Conservation (phyloP, 164 flowering plant species). For the Liquidambar formosana region DNA sequence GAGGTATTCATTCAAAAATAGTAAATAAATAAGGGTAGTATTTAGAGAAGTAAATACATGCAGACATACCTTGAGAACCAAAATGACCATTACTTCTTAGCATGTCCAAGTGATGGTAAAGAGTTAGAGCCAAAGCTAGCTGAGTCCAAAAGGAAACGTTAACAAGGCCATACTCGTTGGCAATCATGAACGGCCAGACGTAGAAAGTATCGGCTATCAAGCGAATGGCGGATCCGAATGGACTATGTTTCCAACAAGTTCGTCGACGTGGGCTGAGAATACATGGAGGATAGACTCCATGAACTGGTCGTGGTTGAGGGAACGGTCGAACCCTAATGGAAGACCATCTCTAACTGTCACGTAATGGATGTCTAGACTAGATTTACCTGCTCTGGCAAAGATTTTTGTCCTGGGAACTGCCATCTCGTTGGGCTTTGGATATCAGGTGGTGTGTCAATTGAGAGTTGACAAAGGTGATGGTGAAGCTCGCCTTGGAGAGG, state of each 20-base stretch:
- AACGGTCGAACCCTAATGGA: conserved; percentile 55
- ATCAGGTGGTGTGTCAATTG: conserved; percentile 43
- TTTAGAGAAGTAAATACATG: too few species aligned
- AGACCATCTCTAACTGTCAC: conserved; percentile 52
- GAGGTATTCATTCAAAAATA: too few species aligned
- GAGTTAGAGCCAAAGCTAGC: conserved; percentile 46
- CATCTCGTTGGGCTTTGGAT: conserved; percentile 30
- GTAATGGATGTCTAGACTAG: conserved; percentile 58
- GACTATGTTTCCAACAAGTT: conserved; percentile 29
- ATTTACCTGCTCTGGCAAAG: conserved; percentile 39
- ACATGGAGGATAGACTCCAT: conserved; percentile 41
- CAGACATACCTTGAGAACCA: conserved; percentile 35
- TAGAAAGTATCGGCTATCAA: conserved; percentile 64
- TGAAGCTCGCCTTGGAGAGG: conserved; percentile 66
- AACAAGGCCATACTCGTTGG: conserved; percentile 38
- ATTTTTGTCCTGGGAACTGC: conserved; percentile 19
- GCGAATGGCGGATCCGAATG: conserved; percentile 21
- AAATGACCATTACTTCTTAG: conserved; percentile 48
- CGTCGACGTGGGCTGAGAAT: conserved; percentile 48
- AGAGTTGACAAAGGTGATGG: conserved; percentile 61
- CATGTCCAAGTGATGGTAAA: conserved; percentile 53
- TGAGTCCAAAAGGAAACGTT: conserved; percentile 67
- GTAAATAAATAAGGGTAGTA: too few species aligned
- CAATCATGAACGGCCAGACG: conserved; percentile 46
- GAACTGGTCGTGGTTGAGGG: conserved; percentile 49